Percentiles rank a stretch among this genome's conserved stretches.
These are phyloP conservation scores for Scutellaria galericulata DNA, from an alignment of 257 asterid genomes.

Conservation along the genomic window DNA sequence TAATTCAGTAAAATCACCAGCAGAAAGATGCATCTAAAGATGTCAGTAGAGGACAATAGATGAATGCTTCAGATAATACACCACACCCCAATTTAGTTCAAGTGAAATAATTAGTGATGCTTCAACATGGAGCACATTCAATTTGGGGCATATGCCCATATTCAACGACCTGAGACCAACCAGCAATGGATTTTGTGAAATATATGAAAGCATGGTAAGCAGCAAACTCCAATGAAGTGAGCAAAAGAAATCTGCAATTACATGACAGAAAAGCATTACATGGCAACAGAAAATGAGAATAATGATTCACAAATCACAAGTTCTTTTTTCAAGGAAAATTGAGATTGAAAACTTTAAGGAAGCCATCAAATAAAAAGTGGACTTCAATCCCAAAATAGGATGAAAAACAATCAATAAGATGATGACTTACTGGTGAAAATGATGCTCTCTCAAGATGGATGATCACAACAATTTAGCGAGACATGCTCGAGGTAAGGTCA, in stretches of 20 bases:
- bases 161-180: constrained; percentile 92
- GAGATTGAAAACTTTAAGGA: constrained; percentile 2
- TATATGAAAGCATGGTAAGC: background rate
- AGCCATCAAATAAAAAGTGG: background rate
- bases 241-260: background rate
- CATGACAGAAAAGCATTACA: background rate
- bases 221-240: background rate
- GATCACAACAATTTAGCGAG: constrained; percentile 94
- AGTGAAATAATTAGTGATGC: constrained; percentile 91
- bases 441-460: constrained; percentile 97
- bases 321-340: background rate
- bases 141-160: constrained; percentile 96
- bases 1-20: constrained; percentile 53
- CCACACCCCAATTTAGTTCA: constrained; percentile 96
- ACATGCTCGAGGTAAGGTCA: constrained; percentile 88
- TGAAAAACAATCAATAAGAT: constrained; percentile 14
- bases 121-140: constrained; percentile 70
- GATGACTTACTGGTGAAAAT: constrained; percentile 75
- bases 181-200: constrained; percentile 45
- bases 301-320: background rate
- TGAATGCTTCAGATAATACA: constrained; percentile 78
- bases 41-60: constrained; percentile 81
- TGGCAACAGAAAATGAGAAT: background rate
- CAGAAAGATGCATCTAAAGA: constrained; percentile 96
- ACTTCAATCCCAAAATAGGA: constrained; percentile 17